A percentile compares a stretch with the other conserved stretches of the same genome.
Conservation (phyloP, 148 eudicot genomes). For the Rhododendron vialii region DNA sequence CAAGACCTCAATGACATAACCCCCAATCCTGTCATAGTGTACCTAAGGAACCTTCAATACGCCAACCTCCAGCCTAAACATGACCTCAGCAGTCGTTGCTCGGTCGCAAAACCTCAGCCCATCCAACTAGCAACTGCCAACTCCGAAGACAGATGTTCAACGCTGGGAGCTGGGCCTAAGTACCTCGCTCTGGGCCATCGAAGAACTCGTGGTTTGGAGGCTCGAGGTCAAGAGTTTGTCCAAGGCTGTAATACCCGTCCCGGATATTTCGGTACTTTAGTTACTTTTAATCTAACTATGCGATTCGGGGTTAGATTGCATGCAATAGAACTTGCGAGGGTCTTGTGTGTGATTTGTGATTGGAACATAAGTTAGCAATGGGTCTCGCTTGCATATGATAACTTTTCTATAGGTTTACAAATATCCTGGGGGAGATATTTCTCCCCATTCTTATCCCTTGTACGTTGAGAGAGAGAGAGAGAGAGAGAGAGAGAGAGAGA, state of each 20-base stretch:
- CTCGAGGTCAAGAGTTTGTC: background rate
- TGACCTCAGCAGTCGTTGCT: background rate
- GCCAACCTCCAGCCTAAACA: background rate
- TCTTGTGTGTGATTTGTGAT: no score
- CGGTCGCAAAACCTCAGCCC: background rate
- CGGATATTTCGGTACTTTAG: no score
- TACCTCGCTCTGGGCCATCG: background rate
- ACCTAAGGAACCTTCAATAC: background rate
- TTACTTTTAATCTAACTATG: no score
- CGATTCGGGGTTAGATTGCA: no score
- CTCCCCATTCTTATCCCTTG: no score
- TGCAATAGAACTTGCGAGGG: no score
- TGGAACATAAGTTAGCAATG: no score
- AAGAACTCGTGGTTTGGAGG: background rate
- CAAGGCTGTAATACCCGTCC: background rate
- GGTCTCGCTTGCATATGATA: no score
- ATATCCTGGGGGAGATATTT: no score
- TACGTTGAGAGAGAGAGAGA: no score
- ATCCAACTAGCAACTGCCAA: background rate
- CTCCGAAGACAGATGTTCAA: background rate
- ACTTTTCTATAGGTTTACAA: no score
- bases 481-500: no score
- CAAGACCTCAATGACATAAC: background rate
- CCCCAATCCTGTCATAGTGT: background rate
- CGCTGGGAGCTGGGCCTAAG: background rate